A percentile compares a stretch with the other conserved stretches of the same genome.
Evolutionary conservation across 2,329 filamentous ascomycete genomes (phyloP).

Genomic region (Xylariaceae sp.): DNA sequence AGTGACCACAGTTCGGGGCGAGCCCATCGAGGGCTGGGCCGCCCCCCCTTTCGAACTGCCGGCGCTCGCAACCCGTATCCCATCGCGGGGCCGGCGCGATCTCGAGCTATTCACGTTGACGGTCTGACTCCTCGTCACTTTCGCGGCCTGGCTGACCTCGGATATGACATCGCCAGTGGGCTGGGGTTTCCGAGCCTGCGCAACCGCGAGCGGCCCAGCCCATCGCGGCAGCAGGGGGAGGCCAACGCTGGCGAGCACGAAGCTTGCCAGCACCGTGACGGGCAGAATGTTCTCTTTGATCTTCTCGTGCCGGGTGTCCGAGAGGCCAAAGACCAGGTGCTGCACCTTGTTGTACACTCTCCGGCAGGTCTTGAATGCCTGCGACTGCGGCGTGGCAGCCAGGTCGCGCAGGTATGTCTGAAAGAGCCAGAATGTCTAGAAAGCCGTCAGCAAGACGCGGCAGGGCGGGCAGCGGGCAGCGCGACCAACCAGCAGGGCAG

Average conservation of each 20-base stretch:
- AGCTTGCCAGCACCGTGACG: constrained; percentile 72
- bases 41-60: constrained; percentile 25
- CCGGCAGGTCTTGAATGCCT: constrained; percentile 73
- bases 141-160: constrained; percentile 41
- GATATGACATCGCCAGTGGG: constrained; percentile 53
- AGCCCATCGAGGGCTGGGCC: constrained; percentile 10
- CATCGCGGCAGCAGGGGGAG: constrained; percentile 68
- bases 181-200: constrained; percentile 70
- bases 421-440: constrained; percentile 81
- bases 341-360: constrained; percentile 84
- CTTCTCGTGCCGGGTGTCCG: constrained; percentile 63
- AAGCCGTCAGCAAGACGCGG: constrained; percentile 13
- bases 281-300: constrained; percentile 77
- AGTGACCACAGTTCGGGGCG: constrained; percentile 7
- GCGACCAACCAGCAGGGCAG: constrained; percentile 64
- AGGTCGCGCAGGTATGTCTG: constrained; percentile 83
- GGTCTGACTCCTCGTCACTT: constrained; percentile 62
- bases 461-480: constrained; percentile 8
- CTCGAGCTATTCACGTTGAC: constrained; percentile 45
- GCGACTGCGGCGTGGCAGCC: constrained; percentile 64
- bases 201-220: constrained; percentile 73
- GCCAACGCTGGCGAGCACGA: constrained; percentile 70
- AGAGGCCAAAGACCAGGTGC: constrained; percentile 74
- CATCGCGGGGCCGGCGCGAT: constrained; percentile 40
- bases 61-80: constrained; percentile 37